Percentiles rank a stretch among this genome's conserved stretches.
Conservation (phyloP, 805 yeast genomes). For the Zygotorulaspora danielsina region DNA sequence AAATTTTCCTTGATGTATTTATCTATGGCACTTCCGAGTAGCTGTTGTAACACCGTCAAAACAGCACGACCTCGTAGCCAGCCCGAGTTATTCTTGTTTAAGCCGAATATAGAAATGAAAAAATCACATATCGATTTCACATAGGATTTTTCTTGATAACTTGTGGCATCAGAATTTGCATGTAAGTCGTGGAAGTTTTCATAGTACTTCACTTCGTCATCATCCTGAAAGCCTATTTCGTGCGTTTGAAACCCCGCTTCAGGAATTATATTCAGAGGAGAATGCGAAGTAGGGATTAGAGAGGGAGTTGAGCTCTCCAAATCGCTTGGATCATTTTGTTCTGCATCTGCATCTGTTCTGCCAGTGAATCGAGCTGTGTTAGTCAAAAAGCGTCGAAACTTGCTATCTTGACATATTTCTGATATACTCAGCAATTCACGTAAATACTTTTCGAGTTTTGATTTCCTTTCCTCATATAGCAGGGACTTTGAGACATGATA, state of each 20-base stretch:
- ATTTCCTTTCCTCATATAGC: slow-evolving; percentile 59
- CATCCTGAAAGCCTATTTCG: slow-evolving; percentile 12
- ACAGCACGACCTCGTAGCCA: slow-evolving; percentile 87
- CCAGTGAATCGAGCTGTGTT: slow-evolving; percentile 15
- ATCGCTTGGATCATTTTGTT: slow-evolving; percentile 1
- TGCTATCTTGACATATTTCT: slow-evolving; percentile 66
- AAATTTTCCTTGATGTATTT: slow-evolving; percentile 48
- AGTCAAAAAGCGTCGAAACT: slow-evolving; percentile 73
- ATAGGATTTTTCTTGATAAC: slow-evolving; percentile 42
- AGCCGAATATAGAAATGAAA: slow-evolving; percentile 62
- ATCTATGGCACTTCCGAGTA: slow-evolving; percentile 85
- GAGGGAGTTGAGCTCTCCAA: slow-evolving; percentile 4
- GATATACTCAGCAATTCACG: slow-evolving; percentile 54
- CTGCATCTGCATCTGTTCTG: neutral
- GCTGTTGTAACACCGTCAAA: slow-evolving; percentile 73
- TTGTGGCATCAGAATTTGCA: neutral
- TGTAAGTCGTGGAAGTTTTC: slow-evolving; percentile 7
- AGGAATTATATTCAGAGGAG: slow-evolving; percentile 4
- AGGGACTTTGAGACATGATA: slow-evolving; percentile 53
- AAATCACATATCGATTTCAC: slow-evolving; percentile 80
- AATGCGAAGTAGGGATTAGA: neutral
- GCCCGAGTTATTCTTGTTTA: slow-evolving; percentile 52
- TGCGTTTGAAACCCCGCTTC: slow-evolving; percentile 6
- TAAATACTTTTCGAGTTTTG: slow-evolving; percentile 59
- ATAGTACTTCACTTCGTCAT: slow-evolving; percentile 6